Evolutionary conservation across 176 grass and related monocot species (phyloP).

Genomic region (Ananas comosus): DNA sequence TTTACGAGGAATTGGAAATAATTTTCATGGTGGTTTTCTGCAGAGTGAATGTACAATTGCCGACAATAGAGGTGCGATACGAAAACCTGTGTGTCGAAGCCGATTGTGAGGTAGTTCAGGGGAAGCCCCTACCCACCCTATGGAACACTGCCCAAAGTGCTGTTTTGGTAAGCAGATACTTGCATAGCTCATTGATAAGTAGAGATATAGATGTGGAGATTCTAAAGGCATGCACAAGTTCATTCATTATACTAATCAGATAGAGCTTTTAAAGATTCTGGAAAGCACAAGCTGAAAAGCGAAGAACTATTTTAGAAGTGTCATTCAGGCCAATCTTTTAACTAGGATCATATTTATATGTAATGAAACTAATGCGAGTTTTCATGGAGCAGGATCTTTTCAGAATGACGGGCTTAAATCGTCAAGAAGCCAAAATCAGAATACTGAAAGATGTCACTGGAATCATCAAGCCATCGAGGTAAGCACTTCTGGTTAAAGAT

Average conservation of each 20-base stretch:
- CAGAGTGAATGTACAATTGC: slow-evolving; percentile 44
- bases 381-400: slow-evolving; percentile 22
- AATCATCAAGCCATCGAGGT: slow-evolving; percentile 57
- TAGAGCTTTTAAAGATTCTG: background rate
- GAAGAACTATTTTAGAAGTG: background rate
- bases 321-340: background rate
- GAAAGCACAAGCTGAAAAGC: background rate
- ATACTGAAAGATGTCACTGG: slow-evolving; percentile 48
- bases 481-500: slow-evolving; percentile 9
- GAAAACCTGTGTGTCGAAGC: slow-evolving; percentile 34
- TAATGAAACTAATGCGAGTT: background rate
- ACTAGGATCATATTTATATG: background rate
- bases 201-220: background rate
- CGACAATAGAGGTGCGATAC: slow-evolving; percentile 57
- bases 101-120: slow-evolving; percentile 41
- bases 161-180: slow-evolving; percentile 21
- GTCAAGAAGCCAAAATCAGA: slow-evolving; percentile 32
- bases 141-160: slow-evolving; percentile 33
- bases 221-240: background rate
- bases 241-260: background rate
- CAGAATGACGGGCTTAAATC: slow-evolving; percentile 29
- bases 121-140: slow-evolving; percentile 49
- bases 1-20: background rate
- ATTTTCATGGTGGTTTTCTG: background rate
- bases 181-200: background rate